Conservation (phyloP, 2,329 filamentous ascomycete genomes). For the Colletotrichum limetticola region DNA sequence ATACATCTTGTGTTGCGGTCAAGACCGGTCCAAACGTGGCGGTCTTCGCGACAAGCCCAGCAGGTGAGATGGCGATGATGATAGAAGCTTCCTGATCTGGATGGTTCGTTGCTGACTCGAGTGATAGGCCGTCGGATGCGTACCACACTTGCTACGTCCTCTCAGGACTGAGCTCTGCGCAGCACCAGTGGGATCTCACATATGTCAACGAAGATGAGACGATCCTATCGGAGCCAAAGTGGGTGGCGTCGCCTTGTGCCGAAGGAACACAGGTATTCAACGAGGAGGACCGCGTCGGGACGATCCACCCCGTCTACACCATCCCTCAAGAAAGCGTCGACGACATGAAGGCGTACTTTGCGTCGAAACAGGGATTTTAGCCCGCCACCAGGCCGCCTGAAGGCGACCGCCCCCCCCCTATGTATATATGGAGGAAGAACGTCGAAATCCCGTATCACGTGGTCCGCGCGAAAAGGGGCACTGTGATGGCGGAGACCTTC, state of each 20-base stretch:
- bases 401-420: constrained; percentile 22
- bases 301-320: constrained; percentile 86
- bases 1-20: constrained; percentile 91
- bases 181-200: constrained; percentile 71
- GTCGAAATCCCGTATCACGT: constrained; percentile 19
- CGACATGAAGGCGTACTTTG: constrained; percentile 73
- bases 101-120: constrained; percentile 6
- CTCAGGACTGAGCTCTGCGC: constrained; percentile 83
- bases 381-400: constrained; percentile 18
- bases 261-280: constrained; percentile 73
- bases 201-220: constrained; percentile 42
- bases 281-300: constrained; percentile 73
- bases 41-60: constrained; percentile 94
- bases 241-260: constrained; percentile 59
- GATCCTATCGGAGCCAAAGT: constrained; percentile 52
- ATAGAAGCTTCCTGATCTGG: not conserved
- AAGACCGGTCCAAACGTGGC: constrained; percentile 75
- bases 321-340: constrained; percentile 79
- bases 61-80: constrained; percentile 68
- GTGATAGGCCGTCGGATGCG: constrained; percentile 76
- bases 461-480: not conserved
- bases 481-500: constrained; percentile 2
- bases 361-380: constrained; percentile 66
- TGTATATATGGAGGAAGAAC: not conserved
- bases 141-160: constrained; percentile 96